Percentiles rank a stretch among this genome's conserved stretches.
Evolutionary conservation across 768 basidiomycete genomes (phyloP).

Genomic region (Hygrophoropsis aurantiaca): DNA sequence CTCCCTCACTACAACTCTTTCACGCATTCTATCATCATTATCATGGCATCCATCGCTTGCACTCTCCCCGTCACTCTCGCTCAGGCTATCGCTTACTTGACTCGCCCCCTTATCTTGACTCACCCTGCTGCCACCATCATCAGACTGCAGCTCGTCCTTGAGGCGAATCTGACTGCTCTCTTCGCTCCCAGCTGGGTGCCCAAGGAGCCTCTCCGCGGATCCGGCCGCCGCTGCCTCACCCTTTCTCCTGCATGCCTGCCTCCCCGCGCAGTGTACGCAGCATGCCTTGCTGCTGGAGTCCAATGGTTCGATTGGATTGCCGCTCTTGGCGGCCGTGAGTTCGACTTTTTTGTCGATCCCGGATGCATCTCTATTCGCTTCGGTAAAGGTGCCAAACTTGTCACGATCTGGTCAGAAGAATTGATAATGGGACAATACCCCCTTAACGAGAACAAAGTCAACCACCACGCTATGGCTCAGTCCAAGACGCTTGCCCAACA

Average conservation of each 20-base stretch:
- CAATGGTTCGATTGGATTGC: slow-evolving; percentile 84
- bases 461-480: slow-evolving; percentile 12
- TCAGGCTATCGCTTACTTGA: slow-evolving; percentile 74
- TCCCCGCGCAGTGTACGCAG: slow-evolving; percentile 68
- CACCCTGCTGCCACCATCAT: slow-evolving; percentile 63
- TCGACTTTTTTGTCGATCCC: slow-evolving; percentile 81
- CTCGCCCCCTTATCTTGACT: slow-evolving; percentile 55
- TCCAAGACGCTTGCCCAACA: slow-evolving; percentile 73
- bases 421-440: slow-evolving; percentile 22
- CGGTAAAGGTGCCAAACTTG: slow-evolving; percentile 43
- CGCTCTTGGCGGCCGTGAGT: slow-evolving; percentile 64
- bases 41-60: slow-evolving; percentile 37
- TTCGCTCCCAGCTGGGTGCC: slow-evolving; percentile 68
- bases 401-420: slow-evolving; percentile 71
- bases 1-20: slow-evolving; percentile 3
- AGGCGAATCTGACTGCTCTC: slow-evolving; percentile 69
- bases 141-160: slow-evolving; percentile 70
- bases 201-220: slow-evolving; percentile 63
- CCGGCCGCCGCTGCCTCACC: slow-evolving; percentile 72
- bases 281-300: slow-evolving; percentile 66
- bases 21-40: not conserved
- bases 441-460: slow-evolving; percentile 9
- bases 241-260: slow-evolving; percentile 69
- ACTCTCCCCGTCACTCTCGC: slow-evolving; percentile 67
- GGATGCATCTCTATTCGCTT: slow-evolving; percentile 72